A percentile compares a stretch with the other conserved stretches of the same genome.
Conservation (phyloP, 2,329 filamentous ascomycete species). For the Daldinia sp. region DNA sequence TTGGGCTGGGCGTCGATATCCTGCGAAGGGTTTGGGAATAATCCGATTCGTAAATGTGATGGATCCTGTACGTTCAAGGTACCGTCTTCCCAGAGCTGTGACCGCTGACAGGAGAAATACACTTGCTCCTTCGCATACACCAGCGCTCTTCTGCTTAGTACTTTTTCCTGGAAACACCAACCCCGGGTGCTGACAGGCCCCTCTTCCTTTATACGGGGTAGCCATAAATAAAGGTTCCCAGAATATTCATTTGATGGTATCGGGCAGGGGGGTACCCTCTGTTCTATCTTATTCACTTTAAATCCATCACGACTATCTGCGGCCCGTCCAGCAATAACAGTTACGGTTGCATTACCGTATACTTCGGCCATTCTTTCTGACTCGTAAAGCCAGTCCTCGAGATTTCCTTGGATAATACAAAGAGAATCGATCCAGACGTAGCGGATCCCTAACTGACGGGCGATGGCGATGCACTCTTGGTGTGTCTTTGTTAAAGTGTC, state of each 20-base stretch:
- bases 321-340: conserved; percentile 36
- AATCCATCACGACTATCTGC: conserved; percentile 38
- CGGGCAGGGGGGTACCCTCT: conserved; percentile 18
- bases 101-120: conserved; percentile 38
- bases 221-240: conserved; percentile 25
- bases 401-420: conserved; percentile 39
- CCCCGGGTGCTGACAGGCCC: conserved; percentile 35
- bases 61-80: conserved; percentile 5
- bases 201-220: conserved; percentile 11
- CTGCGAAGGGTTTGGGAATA: conserved; percentile 14
- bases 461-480: conserved; percentile 30
- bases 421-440: conserved; percentile 41
- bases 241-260: conserved; percentile 28
- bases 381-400: conserved; percentile 32
- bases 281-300: conserved; percentile 20
- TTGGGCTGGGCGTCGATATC: background rate
- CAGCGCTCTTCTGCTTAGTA: conserved; percentile 37
- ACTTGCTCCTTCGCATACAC: conserved; percentile 38
- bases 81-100: conserved; percentile 34
- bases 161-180: conserved; percentile 45
- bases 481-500: conserved; percentile 32
- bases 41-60: conserved; percentile 9
- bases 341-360: conserved; percentile 37
- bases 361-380: conserved; percentile 35
- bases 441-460: conserved; percentile 36